Evolutionary conservation across 768 basidiomycete genomes (phyloP).

Genomic region (Pulveroboletus sp.): DNA sequence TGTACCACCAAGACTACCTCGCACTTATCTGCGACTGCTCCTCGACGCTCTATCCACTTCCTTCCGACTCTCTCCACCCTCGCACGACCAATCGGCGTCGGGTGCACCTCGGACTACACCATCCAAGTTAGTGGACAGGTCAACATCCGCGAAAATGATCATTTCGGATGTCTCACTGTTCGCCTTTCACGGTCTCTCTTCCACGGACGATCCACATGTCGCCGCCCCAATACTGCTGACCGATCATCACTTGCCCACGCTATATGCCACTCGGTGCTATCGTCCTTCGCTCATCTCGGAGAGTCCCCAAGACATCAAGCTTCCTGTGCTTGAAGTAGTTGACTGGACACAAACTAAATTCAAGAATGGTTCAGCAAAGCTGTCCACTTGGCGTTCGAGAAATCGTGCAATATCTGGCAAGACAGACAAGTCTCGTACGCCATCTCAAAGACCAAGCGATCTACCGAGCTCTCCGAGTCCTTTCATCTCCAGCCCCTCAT

Average conservation of each 20-base stretch:
- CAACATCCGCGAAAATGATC: constrained; percentile 16
- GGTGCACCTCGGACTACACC: constrained; percentile 1
- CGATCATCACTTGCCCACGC: constrained; percentile 61
- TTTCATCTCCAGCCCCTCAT: constrained; percentile 18
- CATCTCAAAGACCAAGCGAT: constrained; percentile 11
- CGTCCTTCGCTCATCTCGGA: constrained; percentile 37
- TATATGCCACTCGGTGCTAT: constrained; percentile 47
- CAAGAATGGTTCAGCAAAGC: constrained; percentile 43
- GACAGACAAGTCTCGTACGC: constrained; percentile 18
- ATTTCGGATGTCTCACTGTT: constrained; percentile 57
- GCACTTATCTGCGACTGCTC: constrained; percentile 53
- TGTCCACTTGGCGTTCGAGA: constrained; percentile 63
- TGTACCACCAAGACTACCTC: constrained; percentile 48
- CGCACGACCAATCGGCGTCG: constrained; percentile 4
- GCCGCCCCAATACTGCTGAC: constrained; percentile 72
- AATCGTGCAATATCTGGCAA: constrained; percentile 23
- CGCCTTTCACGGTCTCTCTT: constrained; percentile 37
- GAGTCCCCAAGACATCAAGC: constrained; percentile 20
- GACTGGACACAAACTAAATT: constrained; percentile 59
- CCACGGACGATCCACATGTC: constrained; percentile 18
- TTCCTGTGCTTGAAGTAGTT: constrained; percentile 56
- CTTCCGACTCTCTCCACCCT: constrained; percentile 11
- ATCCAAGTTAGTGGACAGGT: background rate
- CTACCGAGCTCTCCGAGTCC: constrained; percentile 16
- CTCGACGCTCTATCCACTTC: constrained; percentile 36